Evolutionary conservation across 352 stramenopile genomes (phyloP).

Genomic region (Globisporangium spiculum): DNA sequence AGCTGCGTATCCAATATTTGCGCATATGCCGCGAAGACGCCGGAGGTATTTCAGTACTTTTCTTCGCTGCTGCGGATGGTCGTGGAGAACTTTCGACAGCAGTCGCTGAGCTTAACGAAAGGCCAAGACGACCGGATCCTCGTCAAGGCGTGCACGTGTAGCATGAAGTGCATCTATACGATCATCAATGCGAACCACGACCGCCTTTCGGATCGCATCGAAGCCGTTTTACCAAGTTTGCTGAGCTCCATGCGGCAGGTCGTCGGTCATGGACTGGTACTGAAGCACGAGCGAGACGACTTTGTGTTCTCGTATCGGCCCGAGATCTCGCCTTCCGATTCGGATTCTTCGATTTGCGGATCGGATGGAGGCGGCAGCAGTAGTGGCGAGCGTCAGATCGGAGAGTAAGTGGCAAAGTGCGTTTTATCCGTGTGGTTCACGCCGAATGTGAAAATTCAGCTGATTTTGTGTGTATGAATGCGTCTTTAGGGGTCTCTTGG

Average conservation of each 20-base stretch:
- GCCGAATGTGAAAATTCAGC: background rate
- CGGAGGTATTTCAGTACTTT: conserved; percentile 70
- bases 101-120: conserved; percentile 59
- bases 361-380: conserved; percentile 43
- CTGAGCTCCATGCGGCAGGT: conserved; percentile 81
- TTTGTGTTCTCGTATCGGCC: conserved; percentile 55
- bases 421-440: background rate
- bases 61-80: conserved; percentile 73
- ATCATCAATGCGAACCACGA: conserved; percentile 75
- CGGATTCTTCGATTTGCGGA: conserved; percentile 69
- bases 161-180: conserved; percentile 85
- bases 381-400: conserved; percentile 22
- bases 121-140: conserved; percentile 74
- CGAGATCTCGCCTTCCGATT: conserved; percentile 60
- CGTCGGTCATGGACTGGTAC: conserved; percentile 57
- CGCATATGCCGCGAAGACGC: conserved; percentile 60
- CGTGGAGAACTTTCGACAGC: conserved; percentile 84
- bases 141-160: conserved; percentile 81
- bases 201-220: conserved; percentile 55
- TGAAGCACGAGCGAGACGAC: conserved; percentile 51
- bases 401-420: conserved; percentile 39
- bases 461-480: conserved; percentile 6
- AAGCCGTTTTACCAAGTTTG: conserved; percentile 51
- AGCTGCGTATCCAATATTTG: conserved; percentile 83
- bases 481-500: conserved; percentile 48